Evolutionary conservation across 805 yeast species (phyloP).

Genomic region (Debaryomyces hansenii): DNA sequence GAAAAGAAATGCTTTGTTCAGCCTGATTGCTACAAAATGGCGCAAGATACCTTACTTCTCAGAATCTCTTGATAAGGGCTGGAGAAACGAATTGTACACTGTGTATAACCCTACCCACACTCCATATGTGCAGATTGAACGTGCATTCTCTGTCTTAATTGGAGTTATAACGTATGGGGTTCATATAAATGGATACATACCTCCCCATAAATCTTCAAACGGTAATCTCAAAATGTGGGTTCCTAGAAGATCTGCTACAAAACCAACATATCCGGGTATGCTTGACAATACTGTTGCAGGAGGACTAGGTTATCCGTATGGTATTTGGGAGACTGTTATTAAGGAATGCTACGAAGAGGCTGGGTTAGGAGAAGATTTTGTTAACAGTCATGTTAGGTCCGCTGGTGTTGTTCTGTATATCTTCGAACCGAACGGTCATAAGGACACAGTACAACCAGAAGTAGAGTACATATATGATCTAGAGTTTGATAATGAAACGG

Average conservation of each 20-base stretch:
- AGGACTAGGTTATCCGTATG: constrained; percentile 82
- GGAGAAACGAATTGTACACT: constrained; percentile 85
- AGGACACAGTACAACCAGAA: constrained; percentile 82
- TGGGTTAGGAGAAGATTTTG: constrained; percentile 58
- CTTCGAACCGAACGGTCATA: constrained; percentile 39
- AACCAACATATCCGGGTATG: constrained; percentile 88
- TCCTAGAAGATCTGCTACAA: constrained; percentile 73
- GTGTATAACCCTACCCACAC: constrained; percentile 55
- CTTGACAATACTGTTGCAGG: constrained; percentile 96
- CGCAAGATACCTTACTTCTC: constrained; percentile 25
- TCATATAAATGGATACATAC: constrained; percentile 79
- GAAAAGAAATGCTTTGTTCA: constrained; percentile 41
- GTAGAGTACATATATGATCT: constrained; percentile 80
- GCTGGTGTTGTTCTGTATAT: constrained; percentile 74
- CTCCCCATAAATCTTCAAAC: constrained; percentile 36
- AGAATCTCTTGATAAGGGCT: constrained; percentile 49
- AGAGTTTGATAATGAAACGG: constrained; percentile 43
- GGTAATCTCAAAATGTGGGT: constrained; percentile 69
- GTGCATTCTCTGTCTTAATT: constrained; percentile 76
- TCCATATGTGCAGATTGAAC: constrained; percentile 71
- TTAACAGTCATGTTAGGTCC: constrained; percentile 42
- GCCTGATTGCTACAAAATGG: constrained; percentile 42
- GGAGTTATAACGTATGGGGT: constrained; percentile 92
- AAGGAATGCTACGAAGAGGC: constrained; percentile 95
- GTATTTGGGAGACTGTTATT: constrained; percentile 69